These are phyloP conservation scores for Benincasa hispida DNA, from an alignment of 306 rosid species.

Conservation along the genomic window DNA sequence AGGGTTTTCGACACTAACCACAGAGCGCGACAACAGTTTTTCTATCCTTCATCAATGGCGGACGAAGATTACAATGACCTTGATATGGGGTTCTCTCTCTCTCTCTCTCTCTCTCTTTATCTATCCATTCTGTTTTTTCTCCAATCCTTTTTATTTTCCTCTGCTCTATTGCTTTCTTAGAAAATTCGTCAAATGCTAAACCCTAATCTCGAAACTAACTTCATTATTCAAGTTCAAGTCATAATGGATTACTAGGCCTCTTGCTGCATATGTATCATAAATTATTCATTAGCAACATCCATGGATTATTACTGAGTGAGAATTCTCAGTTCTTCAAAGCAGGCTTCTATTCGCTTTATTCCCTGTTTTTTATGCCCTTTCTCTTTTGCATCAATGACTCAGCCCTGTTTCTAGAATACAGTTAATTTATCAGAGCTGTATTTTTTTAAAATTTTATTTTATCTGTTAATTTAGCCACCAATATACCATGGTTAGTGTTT, in stretches of 20 bases:
- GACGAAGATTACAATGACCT: constrained; percentile 31
- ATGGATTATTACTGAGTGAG: neutral
- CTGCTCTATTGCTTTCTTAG: neutral
- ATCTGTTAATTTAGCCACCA: neutral
- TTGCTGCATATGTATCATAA: neutral
- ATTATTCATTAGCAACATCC: neutral
- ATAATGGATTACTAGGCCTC: neutral
- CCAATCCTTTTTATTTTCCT: neutral
- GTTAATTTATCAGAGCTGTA: neutral
- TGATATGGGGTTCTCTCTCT: constrained; percentile 28
- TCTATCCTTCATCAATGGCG: constrained; percentile 18
- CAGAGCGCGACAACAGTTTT: neutral
- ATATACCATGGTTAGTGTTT: neutral
- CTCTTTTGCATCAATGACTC: neutral
- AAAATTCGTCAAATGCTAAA: neutral
- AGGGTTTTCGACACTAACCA: neutral
- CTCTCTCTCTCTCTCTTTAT: neutral
- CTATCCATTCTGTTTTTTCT: neutral
- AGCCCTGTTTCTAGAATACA: neutral
- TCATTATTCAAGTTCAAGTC: neutral
- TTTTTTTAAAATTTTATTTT: neutral
- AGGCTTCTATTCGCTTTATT: neutral
- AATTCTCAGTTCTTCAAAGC: neutral
- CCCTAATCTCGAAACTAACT: neutral
- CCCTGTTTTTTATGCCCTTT: neutral